Evolutionary conservation across 1,284 basidiomycete genomes (phyloP).

Genomic region (Testicularia cyperi): DNA sequence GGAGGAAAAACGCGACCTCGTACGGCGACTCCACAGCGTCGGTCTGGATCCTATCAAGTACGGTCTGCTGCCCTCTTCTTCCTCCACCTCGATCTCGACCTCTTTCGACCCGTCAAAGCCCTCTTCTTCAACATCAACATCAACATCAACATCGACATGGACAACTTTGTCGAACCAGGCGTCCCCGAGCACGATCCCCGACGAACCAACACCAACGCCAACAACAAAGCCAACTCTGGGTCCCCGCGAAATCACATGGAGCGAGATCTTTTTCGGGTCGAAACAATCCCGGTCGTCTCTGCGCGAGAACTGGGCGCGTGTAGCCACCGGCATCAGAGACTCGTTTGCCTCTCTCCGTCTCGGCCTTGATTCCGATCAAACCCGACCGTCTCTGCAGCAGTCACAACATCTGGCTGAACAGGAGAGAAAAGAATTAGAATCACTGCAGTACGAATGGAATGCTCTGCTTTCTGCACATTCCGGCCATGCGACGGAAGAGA

Average conservation of each 20-base stretch:
- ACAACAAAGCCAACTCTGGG: neutral
- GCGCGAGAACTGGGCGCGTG: slow-evolving; percentile 9
- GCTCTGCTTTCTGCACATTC: no score
- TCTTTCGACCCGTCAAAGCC: neutral
- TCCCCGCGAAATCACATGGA: slow-evolving; percentile 17
- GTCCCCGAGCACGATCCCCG: no score
- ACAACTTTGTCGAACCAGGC: no score
- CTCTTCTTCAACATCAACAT: no score
- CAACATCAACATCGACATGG: no score
- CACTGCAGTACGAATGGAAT: neutral
- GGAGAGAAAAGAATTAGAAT: neutral
- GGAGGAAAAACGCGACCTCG: neutral
- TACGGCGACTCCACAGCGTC: neutral
- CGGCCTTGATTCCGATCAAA: no score
- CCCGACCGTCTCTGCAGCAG: neutral
- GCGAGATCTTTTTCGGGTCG: slow-evolving; percentile 28
- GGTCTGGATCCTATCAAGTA: neutral
- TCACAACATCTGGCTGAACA: neutral
- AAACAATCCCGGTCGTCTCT: slow-evolving; percentile 9
- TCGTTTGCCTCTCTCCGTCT: slow-evolving; percentile 11
- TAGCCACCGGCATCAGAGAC: slow-evolving; percentile 13
- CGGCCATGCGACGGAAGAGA: no score
- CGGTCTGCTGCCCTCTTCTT: neutral
- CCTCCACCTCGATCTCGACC: neutral
- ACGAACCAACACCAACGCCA: neutral